Evolutionary conservation across 805 yeast species (phyloP).

Genomic region (Suhomyces pyralidae): DNA sequence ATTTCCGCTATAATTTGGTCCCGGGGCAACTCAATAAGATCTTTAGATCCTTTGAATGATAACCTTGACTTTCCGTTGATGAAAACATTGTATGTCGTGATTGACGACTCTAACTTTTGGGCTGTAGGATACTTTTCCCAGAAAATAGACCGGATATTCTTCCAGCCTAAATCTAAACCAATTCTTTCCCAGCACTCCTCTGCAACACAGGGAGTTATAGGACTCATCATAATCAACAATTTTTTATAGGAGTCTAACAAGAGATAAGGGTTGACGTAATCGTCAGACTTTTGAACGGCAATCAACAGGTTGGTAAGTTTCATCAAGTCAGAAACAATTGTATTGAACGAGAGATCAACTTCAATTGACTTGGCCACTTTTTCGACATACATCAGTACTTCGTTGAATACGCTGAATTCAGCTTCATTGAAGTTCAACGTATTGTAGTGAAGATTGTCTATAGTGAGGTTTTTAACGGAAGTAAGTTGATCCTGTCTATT

Average conservation of each 20-base stretch:
- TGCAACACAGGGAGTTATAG: conserved; percentile 75
- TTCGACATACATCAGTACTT: conserved; percentile 44
- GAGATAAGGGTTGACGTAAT: conserved; percentile 36
- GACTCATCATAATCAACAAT: conserved; percentile 63
- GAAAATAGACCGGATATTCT: conserved; percentile 50
- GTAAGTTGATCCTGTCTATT: not conserved
- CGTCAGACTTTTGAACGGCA: conserved; percentile 32
- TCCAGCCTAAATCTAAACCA: conserved; percentile 11
- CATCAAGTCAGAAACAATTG: conserved; percentile 87
- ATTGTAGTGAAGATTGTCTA: conserved; percentile 16
- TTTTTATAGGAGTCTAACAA: conserved; percentile 48
- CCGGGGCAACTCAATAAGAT: conserved; percentile 34
- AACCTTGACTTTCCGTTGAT: conserved; percentile 71
- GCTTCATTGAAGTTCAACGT: conserved; percentile 29
- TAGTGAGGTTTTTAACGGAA: conserved; percentile 14
- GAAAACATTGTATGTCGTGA: conserved; percentile 53
- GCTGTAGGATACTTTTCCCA: conserved; percentile 62
- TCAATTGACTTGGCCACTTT: conserved; percentile 60
- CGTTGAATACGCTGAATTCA: conserved; percentile 61
- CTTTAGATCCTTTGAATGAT: conserved; percentile 32
- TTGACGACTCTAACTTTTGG: conserved; percentile 36
- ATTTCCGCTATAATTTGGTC: conserved; percentile 36
- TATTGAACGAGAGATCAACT: conserved; percentile 64
- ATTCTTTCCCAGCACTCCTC: conserved; percentile 78
- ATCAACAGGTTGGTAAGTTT: conserved; percentile 59